Base-by-base conservation (phyloP, 441 rosid species). In the Erodium chrysanthum region DNA sequence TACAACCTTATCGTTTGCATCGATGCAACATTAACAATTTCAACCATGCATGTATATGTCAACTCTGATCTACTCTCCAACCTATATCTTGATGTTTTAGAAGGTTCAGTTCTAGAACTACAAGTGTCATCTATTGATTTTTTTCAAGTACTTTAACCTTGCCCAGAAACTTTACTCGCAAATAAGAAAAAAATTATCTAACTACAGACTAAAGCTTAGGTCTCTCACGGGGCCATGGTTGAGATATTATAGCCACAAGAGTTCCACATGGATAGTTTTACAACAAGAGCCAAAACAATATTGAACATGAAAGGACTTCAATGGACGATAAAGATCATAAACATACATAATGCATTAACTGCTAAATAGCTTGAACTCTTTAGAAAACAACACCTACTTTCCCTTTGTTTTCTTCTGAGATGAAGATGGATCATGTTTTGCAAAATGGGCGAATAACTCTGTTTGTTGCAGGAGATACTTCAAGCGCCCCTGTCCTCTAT, bases 401-500 rank as follows among this genome's bases (percentile, higher is more conserved):
- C 99, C 99, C 79, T 88, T 94, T 2, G 65, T 73, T 79, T 84
- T 90, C 81, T 85, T 92, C 78, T 82, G 91, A 0, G 94, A 74
- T 46, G 96, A 69, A 15, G 96, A 83, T 29, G 83, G 87, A 72
- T 85, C 92, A 31, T 85, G 87, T 84, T 91, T 94, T 12, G 97
- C 92, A 88, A 91, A 94, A 73, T 94, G 97, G 60, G 97, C 92
- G 82, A 94, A 91, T 72, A 94, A 80, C 90, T 94, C 99, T 0
- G 99, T 94, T 73, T 91, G 99, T 84, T 94, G 94, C 73, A 94
- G 80, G 66, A 94, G 88, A 76, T 87, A 91, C 80, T 94, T 91
- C 81, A 94, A 68, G 68, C 97, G 84, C 35, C 99, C 99, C 75
- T 91, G 86, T 20, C 97, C 97, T 76, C 62, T 79, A 7, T 88